A percentile compares a stretch with the other conserved stretches of the same genome.
Conservation (phyloP, 1,139 yeast genomes). For the Yamadazyma songkhlaensis region DNA sequence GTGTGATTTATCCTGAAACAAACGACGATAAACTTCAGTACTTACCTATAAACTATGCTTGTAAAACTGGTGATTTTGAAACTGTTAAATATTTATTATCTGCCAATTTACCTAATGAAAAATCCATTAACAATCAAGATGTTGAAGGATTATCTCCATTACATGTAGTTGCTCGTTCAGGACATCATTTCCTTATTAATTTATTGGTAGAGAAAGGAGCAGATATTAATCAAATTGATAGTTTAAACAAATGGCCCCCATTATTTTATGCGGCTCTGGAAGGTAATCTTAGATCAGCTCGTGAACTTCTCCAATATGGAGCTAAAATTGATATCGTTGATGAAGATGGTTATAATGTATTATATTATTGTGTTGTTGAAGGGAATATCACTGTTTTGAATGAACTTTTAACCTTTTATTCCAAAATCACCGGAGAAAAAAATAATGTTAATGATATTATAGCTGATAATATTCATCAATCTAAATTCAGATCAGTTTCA, state of each 20-base stretch:
- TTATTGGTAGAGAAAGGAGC: slow-evolving; percentile 72
- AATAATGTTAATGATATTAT: slow-evolving; percentile 1
- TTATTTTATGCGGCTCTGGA: slow-evolving; percentile 86
- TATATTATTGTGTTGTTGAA: slow-evolving; percentile 91
- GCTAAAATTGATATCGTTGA: slow-evolving; percentile 75
- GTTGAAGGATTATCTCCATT: slow-evolving; percentile 88
- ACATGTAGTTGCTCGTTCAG: slow-evolving; percentile 86
- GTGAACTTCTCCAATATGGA: slow-evolving; percentile 66
- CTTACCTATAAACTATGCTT: slow-evolving; percentile 85
- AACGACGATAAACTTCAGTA: slow-evolving; percentile 55
- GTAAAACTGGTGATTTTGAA: slow-evolving; percentile 75
- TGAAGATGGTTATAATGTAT: slow-evolving; percentile 77
- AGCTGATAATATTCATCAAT: slow-evolving; percentile 4
- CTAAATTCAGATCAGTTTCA: background rate
- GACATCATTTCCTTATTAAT: slow-evolving; percentile 66
- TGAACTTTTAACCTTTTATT: slow-evolving; percentile 45
- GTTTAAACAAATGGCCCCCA: slow-evolving; percentile 92
- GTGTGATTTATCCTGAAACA: slow-evolving; percentile 55
- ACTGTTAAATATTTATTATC: slow-evolving; percentile 61
- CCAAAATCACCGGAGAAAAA: slow-evolving; percentile 9
- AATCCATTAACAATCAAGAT: slow-evolving; percentile 53
- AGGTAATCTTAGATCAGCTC: slow-evolving; percentile 73
- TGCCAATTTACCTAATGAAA: slow-evolving; percentile 15
- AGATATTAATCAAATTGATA: slow-evolving; percentile 75
- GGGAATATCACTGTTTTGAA: slow-evolving; percentile 82